Conservation (phyloP, 352 stramenopile genomes). For the Globisporangium takayamanum region DNA sequence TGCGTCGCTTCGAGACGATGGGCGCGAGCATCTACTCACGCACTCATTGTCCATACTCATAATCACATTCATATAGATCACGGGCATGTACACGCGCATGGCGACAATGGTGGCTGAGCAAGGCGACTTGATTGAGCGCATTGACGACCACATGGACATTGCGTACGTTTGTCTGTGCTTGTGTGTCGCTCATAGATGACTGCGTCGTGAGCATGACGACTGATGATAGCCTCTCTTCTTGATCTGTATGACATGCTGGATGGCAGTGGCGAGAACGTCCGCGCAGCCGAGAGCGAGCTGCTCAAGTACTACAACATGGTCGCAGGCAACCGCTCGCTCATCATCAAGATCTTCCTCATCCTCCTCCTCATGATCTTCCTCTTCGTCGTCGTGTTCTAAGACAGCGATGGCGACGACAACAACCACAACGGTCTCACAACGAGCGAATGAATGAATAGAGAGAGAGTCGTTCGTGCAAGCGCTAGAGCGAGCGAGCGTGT, state of each 20-base stretch:
- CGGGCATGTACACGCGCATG: constrained; percentile 84
- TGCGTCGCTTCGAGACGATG: too few species aligned
- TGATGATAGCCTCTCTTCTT: neutral
- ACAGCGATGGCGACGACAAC: neutral
- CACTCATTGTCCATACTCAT: too few species aligned
- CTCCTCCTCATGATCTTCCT: constrained; percentile 80
- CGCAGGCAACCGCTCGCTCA: constrained; percentile 70
- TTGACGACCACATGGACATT: constrained; percentile 85
- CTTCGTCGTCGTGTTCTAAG: constrained; percentile 58
- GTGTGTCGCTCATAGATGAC: neutral
- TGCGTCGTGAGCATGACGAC: neutral
- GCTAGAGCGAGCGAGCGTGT: too few species aligned
- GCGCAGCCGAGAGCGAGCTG: constrained; percentile 63
- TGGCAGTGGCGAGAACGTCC: constrained; percentile 66
- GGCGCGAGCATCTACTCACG: too few species aligned
- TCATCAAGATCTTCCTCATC: constrained; percentile 84
- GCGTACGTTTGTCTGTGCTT: constrained; percentile 37
- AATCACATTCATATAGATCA: constrained; percentile 37
- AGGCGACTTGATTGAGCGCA: constrained; percentile 72
- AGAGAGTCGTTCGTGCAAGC: too few species aligned
- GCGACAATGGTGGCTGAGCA: constrained; percentile 77
- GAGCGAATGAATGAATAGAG: too few species aligned
- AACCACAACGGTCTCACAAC: too few species aligned
- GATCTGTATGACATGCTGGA: neutral
- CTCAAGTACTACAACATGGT: constrained; percentile 85